Percentiles rank a stretch among this genome's conserved stretches.
These are phyloP conservation scores for Zoysia matrella DNA, from an alignment of 202 grass and related monocot genomes.

Conservation along the genomic window DNA sequence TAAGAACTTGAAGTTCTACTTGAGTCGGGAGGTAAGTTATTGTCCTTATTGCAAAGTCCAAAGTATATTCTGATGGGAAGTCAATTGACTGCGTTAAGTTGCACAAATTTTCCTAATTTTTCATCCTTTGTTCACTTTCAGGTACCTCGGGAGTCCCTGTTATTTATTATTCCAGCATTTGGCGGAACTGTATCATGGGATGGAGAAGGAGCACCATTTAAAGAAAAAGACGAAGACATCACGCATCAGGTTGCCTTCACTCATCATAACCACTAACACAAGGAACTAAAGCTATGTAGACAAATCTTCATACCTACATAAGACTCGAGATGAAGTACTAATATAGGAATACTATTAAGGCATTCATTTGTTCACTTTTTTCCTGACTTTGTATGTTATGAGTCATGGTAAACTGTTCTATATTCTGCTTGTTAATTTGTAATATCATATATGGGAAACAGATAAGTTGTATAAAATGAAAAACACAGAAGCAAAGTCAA, in stretches of 20 bases:
- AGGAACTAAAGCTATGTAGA: neutral
- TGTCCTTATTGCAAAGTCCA: slow-evolving; percentile 4
- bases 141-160: slow-evolving; percentile 91
- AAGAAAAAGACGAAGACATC: slow-evolving; percentile 72
- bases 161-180: slow-evolving; percentile 95
- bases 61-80: slow-evolving; percentile 12
- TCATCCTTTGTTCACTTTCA: slow-evolving; percentile 37
- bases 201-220: slow-evolving; percentile 85
- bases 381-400: no score
- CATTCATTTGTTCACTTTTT: no score
- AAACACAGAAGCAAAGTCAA: no score
- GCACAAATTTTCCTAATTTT: neutral
- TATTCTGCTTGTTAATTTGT: no score
- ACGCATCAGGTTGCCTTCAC: slow-evolving; percentile 77
- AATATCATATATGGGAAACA: no score
- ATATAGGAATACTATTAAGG: neutral
- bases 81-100: slow-evolving; percentile 1
- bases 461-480: no score
- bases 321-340: no score
- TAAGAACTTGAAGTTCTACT: slow-evolving; percentile 87
- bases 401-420: no score
- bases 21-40: slow-evolving; percentile 86
- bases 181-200: slow-evolving; percentile 96
- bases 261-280: neutral
- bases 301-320: no score